Evolutionary conservation across 768 basidiomycete species (phyloP), one percentile per base, ranked within the genome.

Genomic region (Cystobasidium onofrii): DNA sequence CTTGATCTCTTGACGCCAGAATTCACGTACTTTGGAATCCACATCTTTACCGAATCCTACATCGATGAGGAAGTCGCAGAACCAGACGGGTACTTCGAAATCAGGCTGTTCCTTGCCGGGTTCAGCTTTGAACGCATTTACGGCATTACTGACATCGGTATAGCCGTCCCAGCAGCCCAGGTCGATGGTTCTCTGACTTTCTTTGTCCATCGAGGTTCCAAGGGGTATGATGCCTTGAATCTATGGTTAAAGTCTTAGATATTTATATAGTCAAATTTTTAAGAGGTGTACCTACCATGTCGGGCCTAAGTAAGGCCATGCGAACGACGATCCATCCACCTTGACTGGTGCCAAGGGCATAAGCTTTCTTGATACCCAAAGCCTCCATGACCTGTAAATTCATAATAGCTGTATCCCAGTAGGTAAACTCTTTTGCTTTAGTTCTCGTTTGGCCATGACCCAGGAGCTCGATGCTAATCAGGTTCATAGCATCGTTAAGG

Each of bases 401-500:
- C 64, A 66, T 66, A 3, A 50, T 50, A 44, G 64, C 64, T n/a
- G 64, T 34, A 54, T 66, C 64, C 64, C 64, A 66, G 23, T 66
- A 66, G 12, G 64, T 66, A 20, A 39, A 66, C 23, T 66, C 33
- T 25, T 39, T 50, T 15, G 33, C 41, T 43, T 50, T 66, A 18
- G 64, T 66, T 29, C 64, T 34, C 3, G 64, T 66, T 23, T 41
- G 36, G 17, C 64, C 64, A 54, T 66, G 64, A 7, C 64, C 64
- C 17, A 66, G 64, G 4, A 43, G 64, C 64, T 66, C 64, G 23
- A 66, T 66, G 18, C 33, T 36, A 27, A 66, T 39, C 15, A 66
- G n/a, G 44, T 66, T 66, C 64, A 50, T 50, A 29, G 31, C 33
- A 18, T 50, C 64, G 10, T 50, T 50, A 31, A 66, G 44, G 29